Evolutionary conservation across 768 basidiomycete genomes (phyloP), one percentile per base, ranked within the genome.

Genomic region (Dendrothele bispora): DNA sequence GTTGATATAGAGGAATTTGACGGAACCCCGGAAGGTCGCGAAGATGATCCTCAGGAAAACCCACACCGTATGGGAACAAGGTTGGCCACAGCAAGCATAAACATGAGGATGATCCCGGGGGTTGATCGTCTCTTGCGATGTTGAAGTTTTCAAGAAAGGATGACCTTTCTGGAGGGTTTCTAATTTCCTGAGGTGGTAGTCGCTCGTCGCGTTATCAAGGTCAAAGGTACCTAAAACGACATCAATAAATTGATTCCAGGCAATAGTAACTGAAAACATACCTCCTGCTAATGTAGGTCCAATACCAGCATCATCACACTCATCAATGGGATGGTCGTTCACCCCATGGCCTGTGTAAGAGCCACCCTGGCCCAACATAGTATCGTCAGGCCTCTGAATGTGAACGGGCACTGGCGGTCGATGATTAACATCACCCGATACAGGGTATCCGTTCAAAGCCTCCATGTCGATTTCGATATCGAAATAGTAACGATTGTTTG

Each of bases 31-130:
- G 3, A 28, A 29, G 3, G 26, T 42, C 28, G 10, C 43, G 47
- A 0, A 46, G 18, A 14, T 47, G 51, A 24, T 55, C 50, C 2
- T 52, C 50, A 27, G 49, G 47, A 42, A 51, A 36, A 7, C 36
- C 36, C n/a, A 38, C 7, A 7, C 36, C 36, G 17, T 38, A 38
- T 8, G 36, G 36, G 21, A 39, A 54, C 34, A 37, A 46, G 18
- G 40, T 56, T 34, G 58, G 58, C 50, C 53, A 59, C 20, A 59
- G 30, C 27, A 18, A 7, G 43, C 52, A 36, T 50, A 59, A n/a
- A 57, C 25, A n/a, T 28, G 22, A n/a, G 58, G 58, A 39, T 57
- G 52, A n/a, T 55, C 15, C 0, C 44, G 48, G 0, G 48, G 24
- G 4, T 47, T 24, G 7, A 52, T 5, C 3, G 53, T 48, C 15